Conservation (phyloP, 2,329 filamentous ascomycete genomes). For the Diaporthe capsici region DNA sequence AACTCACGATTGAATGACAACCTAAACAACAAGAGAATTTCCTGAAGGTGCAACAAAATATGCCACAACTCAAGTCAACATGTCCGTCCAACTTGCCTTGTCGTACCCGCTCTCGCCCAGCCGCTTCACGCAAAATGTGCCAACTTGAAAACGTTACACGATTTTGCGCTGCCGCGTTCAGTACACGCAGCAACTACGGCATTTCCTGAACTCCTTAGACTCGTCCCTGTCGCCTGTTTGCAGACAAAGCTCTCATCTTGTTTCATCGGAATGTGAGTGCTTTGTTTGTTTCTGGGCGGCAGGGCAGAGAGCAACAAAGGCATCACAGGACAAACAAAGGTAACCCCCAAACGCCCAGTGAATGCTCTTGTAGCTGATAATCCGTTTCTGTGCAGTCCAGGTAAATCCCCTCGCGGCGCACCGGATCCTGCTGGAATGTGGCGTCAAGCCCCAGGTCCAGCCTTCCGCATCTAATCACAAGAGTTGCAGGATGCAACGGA, state of each 20-base stretch:
- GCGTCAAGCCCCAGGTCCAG: slow-evolving; percentile 10
- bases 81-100: slow-evolving; percentile 40
- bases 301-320: slow-evolving; percentile 9
- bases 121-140: slow-evolving; percentile 38
- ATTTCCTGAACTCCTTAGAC: slow-evolving; percentile 16
- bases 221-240: not conserved
- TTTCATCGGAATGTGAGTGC: slow-evolving; percentile 1
- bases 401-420: not conserved
- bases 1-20: slow-evolving; percentile 41
- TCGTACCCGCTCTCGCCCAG: slow-evolving; percentile 35
- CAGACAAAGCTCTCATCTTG: slow-evolving; percentile 9
- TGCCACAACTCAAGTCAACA: slow-evolving; percentile 39
- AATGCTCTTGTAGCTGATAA: slow-evolving; percentile 32
- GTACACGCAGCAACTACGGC: not conserved
- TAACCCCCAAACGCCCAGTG: slow-evolving; percentile 20
- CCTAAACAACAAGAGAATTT: slow-evolving; percentile 38
- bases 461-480: not conserved
- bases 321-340: slow-evolving; percentile 23
- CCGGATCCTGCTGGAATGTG: slow-evolving; percentile 23
- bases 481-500: not conserved
- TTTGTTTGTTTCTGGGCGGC: slow-evolving; percentile 23
- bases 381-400: slow-evolving; percentile 26
- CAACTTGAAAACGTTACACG: slow-evolving; percentile 34
- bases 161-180: slow-evolving; percentile 31
- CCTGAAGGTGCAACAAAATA: slow-evolving; percentile 34